A percentile compares a stretch with the other conserved stretches of the same genome.
Conservation (phyloP, 2,329 filamentous ascomycete species). For the Ustilaginoidea virens region DNA sequence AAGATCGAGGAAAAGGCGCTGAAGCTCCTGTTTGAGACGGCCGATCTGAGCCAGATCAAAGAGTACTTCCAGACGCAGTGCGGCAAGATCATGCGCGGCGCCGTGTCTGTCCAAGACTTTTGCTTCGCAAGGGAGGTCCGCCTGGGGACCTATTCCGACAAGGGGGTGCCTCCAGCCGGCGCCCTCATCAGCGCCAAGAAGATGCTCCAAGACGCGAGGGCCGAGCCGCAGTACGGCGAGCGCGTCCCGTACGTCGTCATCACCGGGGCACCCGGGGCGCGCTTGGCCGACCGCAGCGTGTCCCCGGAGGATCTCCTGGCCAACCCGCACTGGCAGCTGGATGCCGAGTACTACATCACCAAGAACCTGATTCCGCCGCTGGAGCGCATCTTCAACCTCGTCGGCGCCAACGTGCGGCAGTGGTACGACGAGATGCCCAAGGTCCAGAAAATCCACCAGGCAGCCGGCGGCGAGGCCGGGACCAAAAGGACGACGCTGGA, state of each 20-base stretch:
- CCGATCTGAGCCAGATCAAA: conserved; percentile 81
- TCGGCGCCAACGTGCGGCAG: conserved; percentile 74
- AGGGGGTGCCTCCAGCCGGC: conserved; percentile 66
- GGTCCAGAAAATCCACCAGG: conserved; percentile 49
- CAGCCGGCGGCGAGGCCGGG: conserved; percentile 14
- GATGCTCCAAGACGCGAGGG: conserved; percentile 74
- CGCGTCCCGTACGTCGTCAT: conserved; percentile 90
- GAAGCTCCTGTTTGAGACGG: conserved; percentile 76
- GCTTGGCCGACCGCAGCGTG: conserved; percentile 80
- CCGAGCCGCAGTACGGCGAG: conserved; percentile 89
- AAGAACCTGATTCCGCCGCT: conserved; percentile 93
- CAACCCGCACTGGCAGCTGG: conserved; percentile 64
- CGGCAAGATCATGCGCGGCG: conserved; percentile 78
- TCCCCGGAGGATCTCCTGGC: conserved; percentile 68
- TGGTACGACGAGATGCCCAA: conserved; percentile 99
- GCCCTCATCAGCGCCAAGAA: conserved; percentile 74
- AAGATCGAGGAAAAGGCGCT: conserved; percentile 91
- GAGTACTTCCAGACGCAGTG: conserved; percentile 82
- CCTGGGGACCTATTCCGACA: conserved; percentile 68
- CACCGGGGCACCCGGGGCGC: conserved; percentile 69
- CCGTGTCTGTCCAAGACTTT: conserved; percentile 85
- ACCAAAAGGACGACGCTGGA: conserved; percentile 74
- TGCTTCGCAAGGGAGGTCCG: conserved; percentile 90
- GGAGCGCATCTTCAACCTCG: conserved; percentile 90
- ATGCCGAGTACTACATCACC: conserved; percentile 91